Percentiles rank a stretch among this genome's conserved stretches.
phyloP scores from a whole-genome alignment of 31 red algal genomes.

The Porphyra umbilicalis region DNA sequence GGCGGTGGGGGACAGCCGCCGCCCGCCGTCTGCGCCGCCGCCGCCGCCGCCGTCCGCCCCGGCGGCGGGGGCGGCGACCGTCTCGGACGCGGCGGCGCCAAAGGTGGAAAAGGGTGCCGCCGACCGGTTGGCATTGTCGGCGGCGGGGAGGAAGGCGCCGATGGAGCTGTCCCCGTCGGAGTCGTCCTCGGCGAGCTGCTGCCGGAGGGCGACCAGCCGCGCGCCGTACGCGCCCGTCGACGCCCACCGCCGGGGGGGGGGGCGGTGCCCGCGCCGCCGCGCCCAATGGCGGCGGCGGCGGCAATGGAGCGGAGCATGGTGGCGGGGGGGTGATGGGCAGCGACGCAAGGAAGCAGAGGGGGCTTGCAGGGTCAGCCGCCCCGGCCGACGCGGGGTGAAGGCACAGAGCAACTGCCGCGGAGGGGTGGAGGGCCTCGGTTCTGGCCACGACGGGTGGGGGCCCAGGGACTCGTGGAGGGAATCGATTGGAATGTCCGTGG shows the following conservation, averaged over 20 bases:
- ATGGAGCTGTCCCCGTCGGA: neutral
- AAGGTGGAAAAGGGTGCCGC: neutral
- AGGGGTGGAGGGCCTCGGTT: too few relatives aligned
- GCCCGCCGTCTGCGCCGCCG: constrained; percentile 12
- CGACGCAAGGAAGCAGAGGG: too few relatives aligned
- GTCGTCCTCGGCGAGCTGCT: neutral
- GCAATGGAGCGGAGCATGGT: neutral
- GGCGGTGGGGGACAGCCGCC: constrained; percentile 14
- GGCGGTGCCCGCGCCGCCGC: neutral
- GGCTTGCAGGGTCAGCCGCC: too few relatives aligned
- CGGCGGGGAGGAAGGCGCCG: neutral
- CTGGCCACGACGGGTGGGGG: too few relatives aligned
- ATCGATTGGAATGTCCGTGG: too few relatives aligned
- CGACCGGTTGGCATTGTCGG: neutral
- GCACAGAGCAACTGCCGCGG: too few relatives aligned
- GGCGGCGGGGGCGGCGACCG: neutral
- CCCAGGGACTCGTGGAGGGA: too few relatives aligned
- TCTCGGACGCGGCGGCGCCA: neutral
- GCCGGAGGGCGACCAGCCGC: neutral
- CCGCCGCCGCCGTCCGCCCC: neutral
- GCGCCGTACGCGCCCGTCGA: neutral
- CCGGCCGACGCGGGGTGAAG: too few relatives aligned
- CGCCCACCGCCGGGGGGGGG: neutral
- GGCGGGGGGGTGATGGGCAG: too few relatives aligned
- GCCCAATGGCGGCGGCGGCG: neutral